A percentile compares a stretch with the other conserved stretches of the same genome.
Conservation (phyloP, 768 basidiomycete genomes). For the Lyophyllum semitale region DNA sequence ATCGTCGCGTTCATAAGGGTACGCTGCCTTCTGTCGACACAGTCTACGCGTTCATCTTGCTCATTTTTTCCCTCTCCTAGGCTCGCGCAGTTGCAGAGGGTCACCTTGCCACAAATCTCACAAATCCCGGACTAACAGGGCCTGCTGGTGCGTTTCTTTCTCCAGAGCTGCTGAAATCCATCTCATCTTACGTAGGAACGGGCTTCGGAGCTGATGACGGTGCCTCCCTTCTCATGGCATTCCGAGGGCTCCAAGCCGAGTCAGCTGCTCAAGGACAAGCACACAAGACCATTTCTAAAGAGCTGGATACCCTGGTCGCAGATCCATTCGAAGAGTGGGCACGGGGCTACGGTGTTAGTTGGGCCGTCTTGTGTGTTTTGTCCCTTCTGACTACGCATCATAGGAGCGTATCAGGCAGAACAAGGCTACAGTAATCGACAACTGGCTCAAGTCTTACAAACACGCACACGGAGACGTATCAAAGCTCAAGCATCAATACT, state of each 20-base stretch:
- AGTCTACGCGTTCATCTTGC: neutral
- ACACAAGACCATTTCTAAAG: conserved; percentile 71
- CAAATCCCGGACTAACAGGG: conserved; percentile 48
- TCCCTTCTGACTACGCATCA: conserved; percentile 10
- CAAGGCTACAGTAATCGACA: conserved; percentile 58
- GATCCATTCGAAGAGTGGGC: conserved; percentile 87
- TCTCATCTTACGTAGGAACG: conserved; percentile 39
- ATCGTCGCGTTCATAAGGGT: conserved; percentile 83
- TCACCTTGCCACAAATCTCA: conserved; percentile 60
- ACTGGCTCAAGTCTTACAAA: conserved; percentile 73
- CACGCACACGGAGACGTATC: conserved; percentile 65
- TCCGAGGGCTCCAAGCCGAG: conserved; percentile 79
- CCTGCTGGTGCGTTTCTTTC: conserved; percentile 43
- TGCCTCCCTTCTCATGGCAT: conserved; percentile 77
- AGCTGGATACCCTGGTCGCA: conserved; percentile 73
- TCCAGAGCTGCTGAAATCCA: neutral
- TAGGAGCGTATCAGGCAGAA: conserved; percentile 67
- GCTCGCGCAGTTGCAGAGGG: conserved; percentile 73
- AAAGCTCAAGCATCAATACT: conserved; percentile 76
- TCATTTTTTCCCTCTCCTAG: conserved; percentile 37
- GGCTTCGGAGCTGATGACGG: conserved; percentile 84
- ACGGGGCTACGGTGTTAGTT: conserved; percentile 62
- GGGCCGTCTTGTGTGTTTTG: conserved; percentile 10
- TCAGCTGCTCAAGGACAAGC: conserved; percentile 70
- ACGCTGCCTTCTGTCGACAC: conserved; percentile 24